phyloP scores from a whole-genome alignment of 352 stramenopile genomes.

The Lagenidium sp. region DNA sequence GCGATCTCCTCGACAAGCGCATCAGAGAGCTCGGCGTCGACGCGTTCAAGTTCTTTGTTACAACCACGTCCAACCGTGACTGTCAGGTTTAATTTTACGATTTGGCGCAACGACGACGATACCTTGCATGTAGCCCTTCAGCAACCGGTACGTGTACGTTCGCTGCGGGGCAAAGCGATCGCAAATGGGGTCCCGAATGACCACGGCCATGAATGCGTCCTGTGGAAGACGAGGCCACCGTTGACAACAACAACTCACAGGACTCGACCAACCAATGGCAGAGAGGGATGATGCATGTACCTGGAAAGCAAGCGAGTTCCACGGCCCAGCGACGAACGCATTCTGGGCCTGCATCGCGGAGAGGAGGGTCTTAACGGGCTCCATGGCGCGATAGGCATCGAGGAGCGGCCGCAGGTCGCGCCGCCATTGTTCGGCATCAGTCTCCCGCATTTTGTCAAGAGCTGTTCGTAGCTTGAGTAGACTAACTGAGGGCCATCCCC shows the following conservation, averaged over 20 bases:
- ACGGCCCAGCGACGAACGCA: conserved; percentile 19
- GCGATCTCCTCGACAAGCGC: conserved; percentile 42
- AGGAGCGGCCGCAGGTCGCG: conserved; percentile 24
- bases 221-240: conserved; percentile 5
- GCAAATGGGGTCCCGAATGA: conserved; percentile 45
- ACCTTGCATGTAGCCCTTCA: conserved; percentile 64
- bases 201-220: conserved; percentile 35
- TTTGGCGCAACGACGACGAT: not conserved
- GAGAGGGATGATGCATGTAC: conserved; percentile 11
- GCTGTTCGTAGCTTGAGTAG: too few relatives aligned
- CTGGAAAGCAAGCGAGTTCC: conserved; percentile 47
- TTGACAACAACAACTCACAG: not conserved
- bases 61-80: not conserved
- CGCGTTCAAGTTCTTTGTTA: conserved; percentile 39
- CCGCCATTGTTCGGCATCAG: not conserved
- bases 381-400: conserved; percentile 58
- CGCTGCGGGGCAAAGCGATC: conserved; percentile 49
- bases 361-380: conserved; percentile 39
- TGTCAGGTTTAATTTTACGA: not conserved
- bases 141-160: conserved; percentile 59
- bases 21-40: conserved; percentile 35
- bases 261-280: not conserved
- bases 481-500: not conserved
- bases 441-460: not conserved
- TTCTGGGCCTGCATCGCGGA: conserved; percentile 12